Conservation (phyloP, 2,329 filamentous ascomycete species). For the Sporothrix curviconia region DNA sequence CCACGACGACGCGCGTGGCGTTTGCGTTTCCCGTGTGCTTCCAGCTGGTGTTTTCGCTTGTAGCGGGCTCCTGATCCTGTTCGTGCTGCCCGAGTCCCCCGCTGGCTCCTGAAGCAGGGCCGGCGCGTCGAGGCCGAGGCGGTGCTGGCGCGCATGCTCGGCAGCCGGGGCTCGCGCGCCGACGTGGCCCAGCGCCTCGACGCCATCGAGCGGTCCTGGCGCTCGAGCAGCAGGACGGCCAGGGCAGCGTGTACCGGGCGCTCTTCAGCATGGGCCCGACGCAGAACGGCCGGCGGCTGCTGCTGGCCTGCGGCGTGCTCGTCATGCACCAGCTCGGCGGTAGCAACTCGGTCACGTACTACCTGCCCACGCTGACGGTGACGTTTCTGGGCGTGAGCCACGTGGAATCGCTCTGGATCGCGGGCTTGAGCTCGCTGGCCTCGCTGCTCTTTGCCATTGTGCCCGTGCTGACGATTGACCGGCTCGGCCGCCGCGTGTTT, state of each 20-base stretch:
- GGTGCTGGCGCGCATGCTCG: slow-evolving; percentile 34
- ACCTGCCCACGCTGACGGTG: slow-evolving; percentile 40
- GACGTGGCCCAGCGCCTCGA: slow-evolving; percentile 27
- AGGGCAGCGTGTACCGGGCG: slow-evolving; percentile 30
- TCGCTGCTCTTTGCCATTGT: slow-evolving; percentile 4
- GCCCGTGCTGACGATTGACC: slow-evolving; percentile 17
- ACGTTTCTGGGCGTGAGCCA: slow-evolving; percentile 40
- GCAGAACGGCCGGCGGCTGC: slow-evolving; percentile 36
- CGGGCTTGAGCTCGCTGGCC: slow-evolving; percentile 34
- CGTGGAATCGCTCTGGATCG: slow-evolving; percentile 39
- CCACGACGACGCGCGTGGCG: neutral
- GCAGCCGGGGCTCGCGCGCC: slow-evolving; percentile 15
- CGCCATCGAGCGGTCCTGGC: slow-evolving; percentile 38
- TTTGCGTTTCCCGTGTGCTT: slow-evolving; percentile 2
- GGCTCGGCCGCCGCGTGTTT: slow-evolving; percentile 23
- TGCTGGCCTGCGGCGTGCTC: slow-evolving; percentile 41
- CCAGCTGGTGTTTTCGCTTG: neutral
- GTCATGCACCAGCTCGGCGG: slow-evolving; percentile 45
- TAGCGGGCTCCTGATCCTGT: slow-evolving; percentile 23
- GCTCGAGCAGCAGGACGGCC: slow-evolving; percentile 23
- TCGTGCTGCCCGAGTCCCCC: slow-evolving; percentile 25
- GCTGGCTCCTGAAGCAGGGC: slow-evolving; percentile 25
- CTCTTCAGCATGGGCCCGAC: slow-evolving; percentile 38
- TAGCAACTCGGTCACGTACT: slow-evolving; percentile 39
- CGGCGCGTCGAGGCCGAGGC: slow-evolving; percentile 26